A percentile compares a stretch with the other conserved stretches of the same genome.
Evolutionary conservation across 1,284 basidiomycete genomes (phyloP).

Genomic region (Cronartium ribicola): DNA sequence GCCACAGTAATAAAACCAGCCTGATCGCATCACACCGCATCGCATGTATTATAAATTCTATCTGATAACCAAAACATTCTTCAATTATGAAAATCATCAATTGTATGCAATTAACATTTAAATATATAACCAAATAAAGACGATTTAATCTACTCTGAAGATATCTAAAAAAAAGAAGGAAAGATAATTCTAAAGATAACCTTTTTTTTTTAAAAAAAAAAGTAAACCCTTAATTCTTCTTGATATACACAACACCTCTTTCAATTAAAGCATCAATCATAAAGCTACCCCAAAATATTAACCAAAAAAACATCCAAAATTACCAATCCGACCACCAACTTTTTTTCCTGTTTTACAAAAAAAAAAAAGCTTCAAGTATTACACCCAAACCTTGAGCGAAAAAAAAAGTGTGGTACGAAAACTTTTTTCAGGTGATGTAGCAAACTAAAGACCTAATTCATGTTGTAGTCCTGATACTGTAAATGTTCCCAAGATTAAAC

Average conservation of each 20-base stretch:
- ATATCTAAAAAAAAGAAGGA: too few relatives aligned
- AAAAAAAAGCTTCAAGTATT: conserved; percentile 44
- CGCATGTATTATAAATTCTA: too few relatives aligned
- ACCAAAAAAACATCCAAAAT: conserved; percentile 42
- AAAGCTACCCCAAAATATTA: conserved; percentile 23
- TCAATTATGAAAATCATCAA: too few relatives aligned
- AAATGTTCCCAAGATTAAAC: conserved; percentile 9
- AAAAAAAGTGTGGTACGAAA: conserved; percentile 43
- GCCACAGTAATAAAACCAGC: too few relatives aligned
- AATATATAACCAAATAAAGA: too few relatives aligned
- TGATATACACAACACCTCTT: neutral
- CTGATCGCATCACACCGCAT: too few relatives aligned
- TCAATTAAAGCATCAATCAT: conserved; percentile 9
- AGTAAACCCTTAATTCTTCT: too few relatives aligned
- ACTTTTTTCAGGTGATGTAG: neutral
- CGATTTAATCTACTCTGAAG: too few relatives aligned
- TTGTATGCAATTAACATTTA: too few relatives aligned
- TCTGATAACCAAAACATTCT: too few relatives aligned
- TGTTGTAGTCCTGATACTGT: conserved; percentile 8
- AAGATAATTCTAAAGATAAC: too few relatives aligned
- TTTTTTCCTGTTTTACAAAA: conserved; percentile 23
- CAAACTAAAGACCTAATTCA: conserved; percentile 18
- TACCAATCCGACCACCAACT: conserved; percentile 43
- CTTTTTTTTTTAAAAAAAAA: too few relatives aligned
- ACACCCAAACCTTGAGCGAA: conserved; percentile 45